Conservation (phyloP, 2,329 filamentous ascomycete species). For the Sclerotinia minor region DNA sequence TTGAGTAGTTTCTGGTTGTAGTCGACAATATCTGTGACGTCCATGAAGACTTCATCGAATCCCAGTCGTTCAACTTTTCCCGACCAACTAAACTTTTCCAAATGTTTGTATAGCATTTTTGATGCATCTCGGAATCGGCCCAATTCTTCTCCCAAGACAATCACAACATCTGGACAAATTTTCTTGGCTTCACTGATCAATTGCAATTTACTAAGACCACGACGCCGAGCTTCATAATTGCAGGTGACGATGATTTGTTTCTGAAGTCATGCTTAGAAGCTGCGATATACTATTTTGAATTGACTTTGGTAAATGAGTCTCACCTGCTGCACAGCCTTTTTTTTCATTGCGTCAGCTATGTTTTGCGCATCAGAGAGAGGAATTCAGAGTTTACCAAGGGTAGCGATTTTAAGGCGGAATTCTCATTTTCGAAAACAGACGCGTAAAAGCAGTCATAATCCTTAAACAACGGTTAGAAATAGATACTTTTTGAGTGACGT, state of each 20-base stretch:
- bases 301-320: background rate
- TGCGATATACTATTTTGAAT: background rate
- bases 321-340: slow-evolving; percentile 42
- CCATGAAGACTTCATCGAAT: slow-evolving; percentile 75
- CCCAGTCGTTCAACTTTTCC: slow-evolving; percentile 77
- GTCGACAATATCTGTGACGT: slow-evolving; percentile 82
- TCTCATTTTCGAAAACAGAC: slow-evolving; percentile 77
- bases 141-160: slow-evolving; percentile 84
- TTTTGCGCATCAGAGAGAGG: background rate
- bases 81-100: slow-evolving; percentile 76
- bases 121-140: slow-evolving; percentile 83
- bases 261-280: slow-evolving; percentile 43
- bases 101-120: slow-evolving; percentile 73
- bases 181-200: slow-evolving; percentile 78
- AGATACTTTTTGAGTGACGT: slow-evolving; percentile 6
- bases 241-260: slow-evolving; percentile 76
- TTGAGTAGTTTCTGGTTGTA: slow-evolving; percentile 79
- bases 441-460: slow-evolving; percentile 95
- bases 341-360: slow-evolving; percentile 29
- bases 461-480: slow-evolving; percentile 43
- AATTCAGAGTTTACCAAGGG: slow-evolving; percentile 71
- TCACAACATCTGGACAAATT: slow-evolving; percentile 78
- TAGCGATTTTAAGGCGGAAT: slow-evolving; percentile 68
- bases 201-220: slow-evolving; percentile 79
- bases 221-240: slow-evolving; percentile 84